Evolutionary conservation across 2,329 filamentous ascomycete genomes (phyloP).

Genomic region (Hawksworthiomyces lignivorus): DNA sequence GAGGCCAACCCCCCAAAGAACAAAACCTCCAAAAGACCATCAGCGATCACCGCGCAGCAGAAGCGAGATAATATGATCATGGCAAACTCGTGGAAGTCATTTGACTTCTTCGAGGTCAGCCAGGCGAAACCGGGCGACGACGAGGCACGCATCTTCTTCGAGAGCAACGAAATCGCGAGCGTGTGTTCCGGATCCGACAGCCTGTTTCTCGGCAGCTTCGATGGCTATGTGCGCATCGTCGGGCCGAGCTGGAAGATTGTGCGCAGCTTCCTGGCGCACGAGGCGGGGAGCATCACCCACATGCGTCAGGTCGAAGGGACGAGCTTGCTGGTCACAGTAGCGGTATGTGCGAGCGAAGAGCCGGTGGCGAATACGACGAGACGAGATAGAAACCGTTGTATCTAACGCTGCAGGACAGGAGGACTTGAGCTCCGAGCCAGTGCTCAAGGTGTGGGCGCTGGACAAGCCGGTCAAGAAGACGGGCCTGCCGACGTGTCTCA

Average conservation of each 20-base stretch:
- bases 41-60: too few species aligned
- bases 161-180: conserved; percentile 74
- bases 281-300: conserved; percentile 72
- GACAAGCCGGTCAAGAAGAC: conserved; percentile 94
- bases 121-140: conserved; percentile 73
- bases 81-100: conserved; percentile 76
- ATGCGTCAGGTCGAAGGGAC: conserved; percentile 90
- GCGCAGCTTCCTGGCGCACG: conserved; percentile 80
- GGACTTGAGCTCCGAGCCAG: conserved; percentile 77
- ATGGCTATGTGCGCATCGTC: conserved; percentile 82
- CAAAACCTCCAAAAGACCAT: too few species aligned
- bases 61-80: conserved; percentile 22
- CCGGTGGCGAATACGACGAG: conserved; percentile 22
- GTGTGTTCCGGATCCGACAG: conserved; percentile 82
- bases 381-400: conserved; percentile 17
- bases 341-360: conserved; percentile 33
- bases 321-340: conserved; percentile 74
- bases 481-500: conserved; percentile 78
- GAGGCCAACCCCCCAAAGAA: too few species aligned
- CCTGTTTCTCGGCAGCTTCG: conserved; percentile 77
- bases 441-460: conserved; percentile 95
- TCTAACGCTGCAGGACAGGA: too few species aligned
- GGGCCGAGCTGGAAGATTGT: conserved; percentile 81
- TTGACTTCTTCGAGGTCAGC: conserved; percentile 97
- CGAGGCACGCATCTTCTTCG: conserved; percentile 70